Percentiles rank a stretch among this genome's conserved stretches.
Evolutionary conservation across 192 early-diverging fungal genomes (phyloP).

Genomic region (Coemansia sp.): DNA sequence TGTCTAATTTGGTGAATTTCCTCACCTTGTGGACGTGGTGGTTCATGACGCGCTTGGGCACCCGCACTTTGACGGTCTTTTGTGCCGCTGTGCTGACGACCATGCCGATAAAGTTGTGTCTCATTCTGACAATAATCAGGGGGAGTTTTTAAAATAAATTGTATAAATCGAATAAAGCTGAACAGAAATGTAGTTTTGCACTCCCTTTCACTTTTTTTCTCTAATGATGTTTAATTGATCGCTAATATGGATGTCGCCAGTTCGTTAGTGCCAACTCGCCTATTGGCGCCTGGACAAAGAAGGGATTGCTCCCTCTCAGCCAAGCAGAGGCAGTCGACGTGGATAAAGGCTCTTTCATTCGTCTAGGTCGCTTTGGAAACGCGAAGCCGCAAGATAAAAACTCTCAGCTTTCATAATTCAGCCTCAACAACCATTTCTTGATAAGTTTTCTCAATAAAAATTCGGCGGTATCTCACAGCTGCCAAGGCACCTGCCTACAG

Average conservation of each 20-base stretch:
- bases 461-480: not conserved
- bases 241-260: slow-evolving; percentile 19
- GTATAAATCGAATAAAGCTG: not conserved
- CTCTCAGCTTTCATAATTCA: slow-evolving; percentile 31
- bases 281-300: not conserved
- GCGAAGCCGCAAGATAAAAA: slow-evolving; percentile 40
- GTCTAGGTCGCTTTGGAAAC: slow-evolving; percentile 38
- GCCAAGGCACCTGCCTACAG: not conserved
- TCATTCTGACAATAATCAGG: slow-evolving; percentile 51
- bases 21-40: slow-evolving; percentile 84
- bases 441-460: not conserved
- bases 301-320: slow-evolving; percentile 1
- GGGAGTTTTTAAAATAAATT: not conserved
- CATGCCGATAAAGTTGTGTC: slow-evolving; percentile 82
- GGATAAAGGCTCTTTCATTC: slow-evolving; percentile 37
- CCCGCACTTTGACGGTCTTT: slow-evolving; percentile 91
- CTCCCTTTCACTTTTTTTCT: not conserved
- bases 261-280: slow-evolving; percentile 34
- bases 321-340: slow-evolving; percentile 26
- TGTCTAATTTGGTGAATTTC: not conserved
- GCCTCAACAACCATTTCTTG: slow-evolving; percentile 33
- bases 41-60: slow-evolving; percentile 75
- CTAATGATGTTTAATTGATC: not conserved
- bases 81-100: slow-evolving; percentile 87
- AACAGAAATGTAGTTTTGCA: not conserved